Evolutionary conservation across 2,329 filamentous ascomycete species (phyloP), one percentile per base, ranked within the genome.

Genomic region (Fusarium torulosum): DNA sequence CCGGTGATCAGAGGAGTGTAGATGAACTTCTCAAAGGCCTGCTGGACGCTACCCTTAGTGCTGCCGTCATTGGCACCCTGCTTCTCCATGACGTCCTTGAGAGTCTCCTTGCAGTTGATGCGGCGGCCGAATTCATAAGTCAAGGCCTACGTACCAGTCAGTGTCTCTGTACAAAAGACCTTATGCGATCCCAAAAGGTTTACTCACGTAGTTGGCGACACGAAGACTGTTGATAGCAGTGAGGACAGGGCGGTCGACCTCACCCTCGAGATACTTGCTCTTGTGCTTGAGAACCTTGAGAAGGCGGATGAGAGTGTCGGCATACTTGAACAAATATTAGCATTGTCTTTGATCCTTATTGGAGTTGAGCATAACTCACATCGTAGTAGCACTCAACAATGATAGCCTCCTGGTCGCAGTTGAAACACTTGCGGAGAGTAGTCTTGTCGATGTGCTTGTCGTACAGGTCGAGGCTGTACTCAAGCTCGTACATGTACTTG

Each of bases 211-310:
- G 63, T 76, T 75, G 51, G 75, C 72, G 5, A 63, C 63, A 10
- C 71, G 72, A 31, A 76, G 56, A 40, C 73, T 75, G 71, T 75
- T 75, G 57, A 75, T 60, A 40, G 74, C 67, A 8, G 72, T 75
- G 19, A 76, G 54, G 38, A 76, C 54, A 35, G 68, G 72, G 29
- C 70, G 69, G 51, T 74, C 75, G 13, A 72, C 53, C 51, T 75
- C 72, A 20, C 72, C 73, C 38, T 74, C 71, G 7, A 76, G 69
- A 33, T 69, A 55, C 51, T 66, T 59, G 49, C 62, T 67, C 61
- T 74, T 68, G 19, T 75, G 54, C 50, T 70, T 62, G 58, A 75
- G 57, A 11, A 72, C 51, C 40, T 58, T 60, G 13, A 76, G 69
- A 8, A 75, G 57, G 14, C 63, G 67, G 50, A 75, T 75, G 25